These are phyloP conservation scores for Ophiostoma novo-ulmi DNA, from an alignment of 2,329 filamentous ascomycete species.

Conservation along the genomic window DNA sequence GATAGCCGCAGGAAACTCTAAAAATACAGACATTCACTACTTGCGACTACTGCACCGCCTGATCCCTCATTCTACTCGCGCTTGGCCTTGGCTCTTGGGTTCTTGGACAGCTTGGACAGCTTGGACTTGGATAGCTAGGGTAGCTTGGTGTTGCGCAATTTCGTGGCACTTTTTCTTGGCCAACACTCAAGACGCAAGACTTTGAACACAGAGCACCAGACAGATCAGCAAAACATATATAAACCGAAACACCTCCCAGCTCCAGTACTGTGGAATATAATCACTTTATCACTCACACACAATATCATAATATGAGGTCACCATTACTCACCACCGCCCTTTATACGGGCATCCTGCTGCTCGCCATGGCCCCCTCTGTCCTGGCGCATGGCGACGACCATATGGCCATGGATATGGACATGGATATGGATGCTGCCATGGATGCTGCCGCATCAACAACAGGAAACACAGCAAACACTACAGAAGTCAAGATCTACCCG, in stretches of 20 bases:
- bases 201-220: neutral
- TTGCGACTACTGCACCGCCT: neutral
- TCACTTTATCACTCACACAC: neutral
- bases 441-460: constrained; percentile 11
- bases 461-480: constrained; percentile 27
- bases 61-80: constrained; percentile 4
- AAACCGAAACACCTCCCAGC: too few relatives aligned
- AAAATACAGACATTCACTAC: neutral
- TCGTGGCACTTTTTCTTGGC: neutral
- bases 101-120: constrained; percentile 15
- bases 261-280: neutral
- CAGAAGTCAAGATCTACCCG: constrained; percentile 33
- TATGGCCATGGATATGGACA: constrained; percentile 21
- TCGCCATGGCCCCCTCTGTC: constrained; percentile 32
- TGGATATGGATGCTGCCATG: constrained; percentile 27
- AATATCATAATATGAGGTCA: constrained; percentile 21
- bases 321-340: constrained; percentile 23
- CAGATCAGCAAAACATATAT: neutral
- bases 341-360: constrained; percentile 29
- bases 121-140: neutral
- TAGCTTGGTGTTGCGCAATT: neutral
- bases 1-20: neutral
- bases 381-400: constrained; percentile 33
- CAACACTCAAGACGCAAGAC: neutral
- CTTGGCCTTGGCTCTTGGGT: constrained; percentile 15